These are phyloP conservation scores for Plectosphaerella sp. DNA, from an alignment of 2,329 filamentous ascomycete genomes.

Conservation along the genomic window DNA sequence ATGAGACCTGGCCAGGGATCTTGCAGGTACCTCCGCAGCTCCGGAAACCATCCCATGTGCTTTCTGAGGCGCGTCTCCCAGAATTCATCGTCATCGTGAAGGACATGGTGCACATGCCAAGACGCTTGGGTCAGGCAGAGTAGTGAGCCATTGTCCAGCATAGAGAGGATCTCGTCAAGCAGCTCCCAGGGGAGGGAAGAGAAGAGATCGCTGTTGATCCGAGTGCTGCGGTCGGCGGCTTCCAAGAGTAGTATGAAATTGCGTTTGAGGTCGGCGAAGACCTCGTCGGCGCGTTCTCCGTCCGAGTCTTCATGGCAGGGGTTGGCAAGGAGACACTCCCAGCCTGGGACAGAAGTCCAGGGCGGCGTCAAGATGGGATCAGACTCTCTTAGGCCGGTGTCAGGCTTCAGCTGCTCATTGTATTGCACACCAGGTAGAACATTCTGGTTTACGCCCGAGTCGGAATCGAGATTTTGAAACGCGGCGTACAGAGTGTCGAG, in stretches of 20 bases:
- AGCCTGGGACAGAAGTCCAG: not conserved
- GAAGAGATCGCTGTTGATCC: not conserved
- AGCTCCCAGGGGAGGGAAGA: not conserved
- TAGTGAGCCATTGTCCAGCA: not conserved
- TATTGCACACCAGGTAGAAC: not conserved
- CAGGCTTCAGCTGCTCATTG: not conserved
- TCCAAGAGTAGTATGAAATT: not conserved
- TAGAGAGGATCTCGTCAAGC: not conserved
- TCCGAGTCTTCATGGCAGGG: not conserved
- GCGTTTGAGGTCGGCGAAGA: not conserved
- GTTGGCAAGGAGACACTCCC: not conserved
- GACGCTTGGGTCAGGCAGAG: not conserved
- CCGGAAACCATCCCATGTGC: not conserved
- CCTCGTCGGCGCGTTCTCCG: no score
- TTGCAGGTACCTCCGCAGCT: not conserved
- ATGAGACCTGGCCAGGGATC: not conserved
- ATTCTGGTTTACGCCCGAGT: no score
- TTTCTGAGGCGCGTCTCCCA: not conserved
- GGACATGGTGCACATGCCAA: not conserved
- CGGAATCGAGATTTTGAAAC: no score
- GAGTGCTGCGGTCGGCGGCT: not conserved
- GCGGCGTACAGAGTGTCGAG: no score
- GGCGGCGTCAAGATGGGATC: no score
- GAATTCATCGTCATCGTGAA: not conserved
- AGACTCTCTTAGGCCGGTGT: not conserved